Evolutionary conservation across 1,139 yeast genomes (phyloP).

Genomic region (Kluyveromyces sp.): DNA sequence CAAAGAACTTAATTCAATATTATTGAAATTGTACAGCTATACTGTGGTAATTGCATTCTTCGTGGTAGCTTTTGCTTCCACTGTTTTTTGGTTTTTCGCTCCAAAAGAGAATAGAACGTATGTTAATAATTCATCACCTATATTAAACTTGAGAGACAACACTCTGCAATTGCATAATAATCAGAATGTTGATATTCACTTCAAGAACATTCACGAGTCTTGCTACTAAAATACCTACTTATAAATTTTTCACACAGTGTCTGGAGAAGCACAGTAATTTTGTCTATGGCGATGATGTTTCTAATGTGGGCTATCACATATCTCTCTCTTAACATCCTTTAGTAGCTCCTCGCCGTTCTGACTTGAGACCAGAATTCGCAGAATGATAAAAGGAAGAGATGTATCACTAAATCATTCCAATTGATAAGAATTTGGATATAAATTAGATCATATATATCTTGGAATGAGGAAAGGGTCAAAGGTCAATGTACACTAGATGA

Average conservation of each 20-base stretch:
- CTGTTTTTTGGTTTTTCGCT: slow-evolving; percentile 50
- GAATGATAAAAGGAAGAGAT: slow-evolving; percentile 18
- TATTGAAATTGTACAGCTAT: slow-evolving; percentile 38
- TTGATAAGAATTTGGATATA: too few species aligned
- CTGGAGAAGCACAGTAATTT: slow-evolving; percentile 83
- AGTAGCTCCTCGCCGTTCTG: slow-evolving; percentile 72
- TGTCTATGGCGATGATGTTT: slow-evolving; percentile 80
- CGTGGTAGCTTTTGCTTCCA: slow-evolving; percentile 48
- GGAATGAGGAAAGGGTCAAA: too few species aligned
- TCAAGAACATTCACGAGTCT: neutral
- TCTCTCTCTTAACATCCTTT: slow-evolving; percentile 66
- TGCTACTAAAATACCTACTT: slow-evolving; percentile 2
- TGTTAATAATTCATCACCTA: slow-evolving; percentile 19
- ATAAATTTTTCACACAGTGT: slow-evolving; percentile 38
- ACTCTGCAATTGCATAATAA: too few species aligned
- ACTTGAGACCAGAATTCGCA: slow-evolving; percentile 64
- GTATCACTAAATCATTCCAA: too few species aligned
- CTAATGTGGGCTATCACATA: slow-evolving; percentile 95
- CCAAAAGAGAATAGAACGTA: slow-evolving; percentile 46
- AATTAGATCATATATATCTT: too few species aligned
- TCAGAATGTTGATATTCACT: too few species aligned
- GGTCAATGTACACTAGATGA: too few species aligned
- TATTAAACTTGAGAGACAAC: too few species aligned
- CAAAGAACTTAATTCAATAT: neutral
- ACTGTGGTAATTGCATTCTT: slow-evolving; percentile 63